Conservation (phyloP, 2,329 filamentous ascomycete species). For the Arthrobotrys sphaeroides region DNA sequence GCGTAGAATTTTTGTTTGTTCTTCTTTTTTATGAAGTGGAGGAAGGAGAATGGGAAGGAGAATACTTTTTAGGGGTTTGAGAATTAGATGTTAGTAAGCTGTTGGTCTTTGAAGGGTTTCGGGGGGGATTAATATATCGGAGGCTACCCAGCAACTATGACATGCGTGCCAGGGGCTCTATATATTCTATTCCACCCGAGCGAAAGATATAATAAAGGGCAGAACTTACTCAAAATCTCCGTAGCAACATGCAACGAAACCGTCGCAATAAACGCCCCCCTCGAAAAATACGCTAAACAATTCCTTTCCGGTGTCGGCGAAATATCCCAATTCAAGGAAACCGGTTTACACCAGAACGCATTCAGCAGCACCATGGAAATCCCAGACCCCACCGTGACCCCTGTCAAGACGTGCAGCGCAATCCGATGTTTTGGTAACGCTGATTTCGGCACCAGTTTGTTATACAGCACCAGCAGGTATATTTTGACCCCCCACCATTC, state of each 20-base stretch:
- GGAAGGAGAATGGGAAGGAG: slow-evolving; percentile 32
- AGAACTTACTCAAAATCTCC: slow-evolving; percentile 21
- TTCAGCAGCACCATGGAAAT: slow-evolving; percentile 15
- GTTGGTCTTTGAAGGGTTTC: background rate
- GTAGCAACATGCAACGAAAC: slow-evolving; percentile 17
- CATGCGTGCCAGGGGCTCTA: background rate
- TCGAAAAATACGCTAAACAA: slow-evolving; percentile 31
- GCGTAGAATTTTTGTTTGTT: slow-evolving; percentile 23
- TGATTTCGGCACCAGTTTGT: slow-evolving; percentile 10
- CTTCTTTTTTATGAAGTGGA: background rate
- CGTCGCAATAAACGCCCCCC: slow-evolving; percentile 1
- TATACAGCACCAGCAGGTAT: slow-evolving; percentile 20
- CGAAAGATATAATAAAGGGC: background rate
- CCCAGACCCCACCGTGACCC: background rate
- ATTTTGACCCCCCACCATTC: slow-evolving; percentile 28
- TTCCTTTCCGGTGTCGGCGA: background rate
- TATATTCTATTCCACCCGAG: too few species aligned
- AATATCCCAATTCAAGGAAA: slow-evolving; percentile 30
- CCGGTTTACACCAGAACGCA: slow-evolving; percentile 32
- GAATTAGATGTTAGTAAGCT: background rate
- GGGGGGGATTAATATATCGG: too few species aligned
- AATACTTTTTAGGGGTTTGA: background rate
- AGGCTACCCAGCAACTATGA: too few species aligned
- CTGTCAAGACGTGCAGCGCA: background rate
- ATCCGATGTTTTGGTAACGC: slow-evolving; percentile 3